phyloP scores from a whole-genome alignment of 805 yeast species.

The Starmerella cellae region DNA sequence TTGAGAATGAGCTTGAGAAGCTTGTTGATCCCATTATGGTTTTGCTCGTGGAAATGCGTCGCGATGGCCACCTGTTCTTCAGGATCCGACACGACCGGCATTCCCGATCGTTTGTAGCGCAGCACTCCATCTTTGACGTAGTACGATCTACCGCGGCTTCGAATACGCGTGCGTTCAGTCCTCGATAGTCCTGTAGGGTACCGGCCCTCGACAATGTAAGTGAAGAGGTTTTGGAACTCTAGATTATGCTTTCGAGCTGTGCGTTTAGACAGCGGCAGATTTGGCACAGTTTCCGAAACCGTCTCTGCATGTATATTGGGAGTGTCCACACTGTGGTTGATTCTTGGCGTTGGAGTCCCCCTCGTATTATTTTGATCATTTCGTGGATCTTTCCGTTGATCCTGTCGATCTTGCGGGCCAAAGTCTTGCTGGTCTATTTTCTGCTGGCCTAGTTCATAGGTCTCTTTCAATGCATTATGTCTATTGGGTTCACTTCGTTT shows the following conservation, averaged over 20 bases:
- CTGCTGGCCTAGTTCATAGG: no score
- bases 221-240: constrained; percentile 63
- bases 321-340: no score
- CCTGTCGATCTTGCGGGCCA: no score
- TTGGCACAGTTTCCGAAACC: neutral
- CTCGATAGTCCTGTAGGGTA: constrained; percentile 77
- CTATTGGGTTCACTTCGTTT: no score
- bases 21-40: constrained; percentile 81
- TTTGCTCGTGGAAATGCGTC: constrained; percentile 45
- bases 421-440: no score
- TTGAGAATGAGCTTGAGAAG: constrained; percentile 68
- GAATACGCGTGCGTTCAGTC: constrained; percentile 72
- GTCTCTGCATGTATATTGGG: no score
- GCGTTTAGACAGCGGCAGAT: no score
- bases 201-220: constrained; percentile 67
- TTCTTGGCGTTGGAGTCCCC: neutral
- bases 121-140: constrained; percentile 56
- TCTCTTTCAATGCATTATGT: no score
- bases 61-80: constrained; percentile 63
- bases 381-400: no score
- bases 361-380: no score
- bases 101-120: constrained; percentile 59
- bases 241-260: neutral
- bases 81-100: constrained; percentile 56
- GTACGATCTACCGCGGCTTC: constrained; percentile 70